Percentiles rank a stretch among this genome's conserved stretches.
phyloP scores from a whole-genome alignment of 345 rosid genomes.

The Raphanus sativus region DNA sequence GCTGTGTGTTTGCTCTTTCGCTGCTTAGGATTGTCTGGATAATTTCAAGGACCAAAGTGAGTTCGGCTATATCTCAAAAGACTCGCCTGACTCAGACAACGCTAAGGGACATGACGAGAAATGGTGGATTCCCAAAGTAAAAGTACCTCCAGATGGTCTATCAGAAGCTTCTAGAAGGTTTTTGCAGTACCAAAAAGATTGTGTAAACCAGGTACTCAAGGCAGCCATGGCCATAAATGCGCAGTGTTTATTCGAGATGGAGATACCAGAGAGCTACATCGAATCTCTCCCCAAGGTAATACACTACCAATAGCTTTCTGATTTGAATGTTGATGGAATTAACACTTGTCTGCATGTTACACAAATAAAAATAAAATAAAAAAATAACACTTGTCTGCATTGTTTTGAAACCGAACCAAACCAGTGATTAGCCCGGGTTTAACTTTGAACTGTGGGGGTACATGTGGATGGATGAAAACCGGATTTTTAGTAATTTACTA shows the following conservation, averaged over 20 bases:
- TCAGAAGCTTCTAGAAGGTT: slow-evolving; percentile 67
- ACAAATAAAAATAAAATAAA: no score
- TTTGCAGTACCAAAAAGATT: slow-evolving; percentile 79
- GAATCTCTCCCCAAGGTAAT: slow-evolving; percentile 91
- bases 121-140: slow-evolving; percentile 91
- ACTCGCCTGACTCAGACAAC: slow-evolving; percentile 62
- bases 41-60: slow-evolving; percentile 78
- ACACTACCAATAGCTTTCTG: background rate
- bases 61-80: slow-evolving; percentile 70
- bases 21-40: slow-evolving; percentile 74
- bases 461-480: no score
- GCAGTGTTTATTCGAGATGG: slow-evolving; percentile 88
- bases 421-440: no score
- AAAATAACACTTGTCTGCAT: background rate
- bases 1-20: background rate
- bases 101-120: slow-evolving; percentile 66
- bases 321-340: background rate
- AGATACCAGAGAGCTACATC: slow-evolving; percentile 84
- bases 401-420: no score
- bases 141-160: slow-evolving; percentile 74
- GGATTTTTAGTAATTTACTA: no score
- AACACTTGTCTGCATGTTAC: background rate
- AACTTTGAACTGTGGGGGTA: no score
- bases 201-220: slow-evolving; percentile 88
- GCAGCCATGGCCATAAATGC: slow-evolving; percentile 98